Evolutionary conservation across 768 basidiomycete species (phyloP), one percentile per base, ranked within the genome.

Genomic region (Mycena kentingensis): DNA sequence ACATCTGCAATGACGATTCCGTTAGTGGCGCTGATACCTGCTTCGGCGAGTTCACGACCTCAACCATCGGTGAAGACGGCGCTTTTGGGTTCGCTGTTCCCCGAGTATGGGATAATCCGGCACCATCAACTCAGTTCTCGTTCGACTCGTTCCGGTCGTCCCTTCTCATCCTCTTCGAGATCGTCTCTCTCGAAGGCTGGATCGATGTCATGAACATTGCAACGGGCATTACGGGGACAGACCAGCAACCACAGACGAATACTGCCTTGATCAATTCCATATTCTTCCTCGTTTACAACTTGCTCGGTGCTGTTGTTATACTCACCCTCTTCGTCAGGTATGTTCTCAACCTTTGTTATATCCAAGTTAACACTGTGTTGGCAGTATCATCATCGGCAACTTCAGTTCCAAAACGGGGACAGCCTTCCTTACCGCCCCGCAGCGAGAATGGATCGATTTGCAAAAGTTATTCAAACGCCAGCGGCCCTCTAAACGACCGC

Each of bases 131-230:
- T 1, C 79, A 79, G 1, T 98, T 93, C 73, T 88, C 87, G 2
- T 98, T 98, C 64, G 96, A 98, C 70, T 83, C 75, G 13, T 98
- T 98, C 70, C 77, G 81, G 6, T 72, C 85, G 3, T 88, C 92
- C 0, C 74, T 98, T 34, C 79, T 98, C 47, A 97, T 98, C 63
- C 78, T 98, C 1, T 98, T 97, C 62, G 96, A 98, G 71, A 93
- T 96, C 59, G 92, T 98, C 21, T 96, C 94, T 0, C 73, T 97
- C 43, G 94, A 96, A 71, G 96, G 96, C 2, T 98, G 95, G 96
- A 81, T 90, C n/a, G 92, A 95, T 64, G 96, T 94, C 44, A 88
- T 97, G 88, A 72, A 70, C 31, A 78, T 86, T 22, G 87, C 87
- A 1, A 89, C 89, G 67, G 83, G 85, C 55, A 88, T 97, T 57